Evolutionary conservation across 139 green algal species (phyloP), one percentile per base, ranked within the genome.

Genomic region (Volvox reticuliferus): DNA sequence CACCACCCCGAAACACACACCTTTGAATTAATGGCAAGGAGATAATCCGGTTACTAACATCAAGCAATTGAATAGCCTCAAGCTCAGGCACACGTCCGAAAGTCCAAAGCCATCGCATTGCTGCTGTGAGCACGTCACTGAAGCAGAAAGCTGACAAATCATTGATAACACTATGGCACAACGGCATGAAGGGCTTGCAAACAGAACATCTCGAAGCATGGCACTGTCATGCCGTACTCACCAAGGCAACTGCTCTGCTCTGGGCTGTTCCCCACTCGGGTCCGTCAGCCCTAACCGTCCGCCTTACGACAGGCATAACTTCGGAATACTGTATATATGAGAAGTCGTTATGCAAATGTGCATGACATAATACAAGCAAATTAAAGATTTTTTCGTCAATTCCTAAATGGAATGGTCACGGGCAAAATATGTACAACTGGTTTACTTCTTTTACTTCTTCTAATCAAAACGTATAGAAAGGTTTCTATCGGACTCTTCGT

Each of bases 91-190:
- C 89, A 3, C 16, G 24, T 0, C 90, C 90, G 50, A 93, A 93
- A 1, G 90, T 93, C 90, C 90, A 93, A 17, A 93, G 85, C 90
- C 90, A 93, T 0, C 36, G 16, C 90, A 93, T 93, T 20, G 67
- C 32, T 20, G 24, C 32, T 33, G 21, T 55, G 44, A 5, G 9
- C 44, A 55, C 9, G 44, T 55, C 44, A 55, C 44, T 55, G 22
- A 75, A 75, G 67, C 22, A 28, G 22, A 12, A 75, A 28, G 67
- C 22, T 75, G 24, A 12, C 24, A 32, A 28, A 12, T 26, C 67
- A 28, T 12, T 75, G 6, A 75, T 28, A 24, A 75, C 67, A 28
- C 14, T 26, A 28, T 32, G 14, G 22, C 67, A 28, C 6, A 32
- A 75, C 67, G 24, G 67, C 9, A 75, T 75, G 9, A 75, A 75